A percentile compares a stretch with the other conserved stretches of the same genome.
phyloP scores from a whole-genome alignment of 73 alveolate species.

The Blepharisma stoltei region DNA sequence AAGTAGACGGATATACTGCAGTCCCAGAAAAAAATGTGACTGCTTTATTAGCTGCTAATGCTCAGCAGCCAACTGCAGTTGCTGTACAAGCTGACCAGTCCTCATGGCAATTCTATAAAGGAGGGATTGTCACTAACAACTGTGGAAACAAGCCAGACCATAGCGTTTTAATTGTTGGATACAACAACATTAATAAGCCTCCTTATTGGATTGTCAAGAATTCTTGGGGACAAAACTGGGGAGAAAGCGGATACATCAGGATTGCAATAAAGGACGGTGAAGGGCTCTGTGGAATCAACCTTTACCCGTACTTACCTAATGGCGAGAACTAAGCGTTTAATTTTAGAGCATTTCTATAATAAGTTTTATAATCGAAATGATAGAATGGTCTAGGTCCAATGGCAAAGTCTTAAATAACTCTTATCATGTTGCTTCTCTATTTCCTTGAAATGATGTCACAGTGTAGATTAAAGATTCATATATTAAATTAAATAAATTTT shows the following conservation, averaged over 20 bases:
- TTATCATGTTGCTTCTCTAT: too few species aligned
- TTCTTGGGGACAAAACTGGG: slow-evolving; percentile 64
- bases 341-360: too few species aligned
- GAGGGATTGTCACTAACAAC: slow-evolving; percentile 51
- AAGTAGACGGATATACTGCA: neutral
- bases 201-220: slow-evolving; percentile 42
- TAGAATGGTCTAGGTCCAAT: too few species aligned
- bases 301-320: neutral
- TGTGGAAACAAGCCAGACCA: slow-evolving; percentile 58
- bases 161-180: slow-evolving; percentile 74
- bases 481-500: too few species aligned
- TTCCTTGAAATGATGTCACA: too few species aligned
- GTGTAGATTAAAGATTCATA: too few species aligned
- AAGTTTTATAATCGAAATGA: too few species aligned
- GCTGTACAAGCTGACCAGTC: slow-evolving; percentile 63
- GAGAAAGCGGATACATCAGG: slow-evolving; percentile 55
- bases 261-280: slow-evolving; percentile 31
- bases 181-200: slow-evolving; percentile 22
- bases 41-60: slow-evolving; percentile 44
- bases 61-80: slow-evolving; percentile 65
- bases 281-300: slow-evolving; percentile 23
- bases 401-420: too few species aligned
- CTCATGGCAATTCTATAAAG: slow-evolving; percentile 52
- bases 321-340: too few species aligned
- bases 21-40: neutral